Evolutionary conservation across 140 eudicot genomes (phyloP).

Genomic region (Erigeron philadelphicus): DNA sequence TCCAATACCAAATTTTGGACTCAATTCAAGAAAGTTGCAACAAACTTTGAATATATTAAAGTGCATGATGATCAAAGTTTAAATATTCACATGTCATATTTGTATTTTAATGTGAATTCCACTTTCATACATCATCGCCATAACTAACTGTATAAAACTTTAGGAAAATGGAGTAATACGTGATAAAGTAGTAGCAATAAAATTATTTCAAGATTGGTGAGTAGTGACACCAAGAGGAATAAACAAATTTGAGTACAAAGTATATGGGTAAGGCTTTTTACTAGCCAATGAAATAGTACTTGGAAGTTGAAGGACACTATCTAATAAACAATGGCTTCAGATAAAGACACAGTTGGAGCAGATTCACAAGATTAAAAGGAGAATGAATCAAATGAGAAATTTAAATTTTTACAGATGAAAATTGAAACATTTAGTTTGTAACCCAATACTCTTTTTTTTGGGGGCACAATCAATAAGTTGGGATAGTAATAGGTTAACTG

Average conservation of each 20-base stretch:
- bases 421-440: too few relatives aligned
- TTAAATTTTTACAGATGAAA: too few relatives aligned
- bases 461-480: too few relatives aligned
- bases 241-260: conserved; percentile 6
- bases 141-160: conserved; percentile 2
- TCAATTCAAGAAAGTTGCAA: neutral
- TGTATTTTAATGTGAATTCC: conserved; percentile 12
- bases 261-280: conserved; percentile 2
- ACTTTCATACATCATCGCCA: conserved; percentile 5
- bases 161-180: neutral
- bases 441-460: too few relatives aligned
- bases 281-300: conserved; percentile 11
- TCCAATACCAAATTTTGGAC: neutral
- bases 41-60: neutral
- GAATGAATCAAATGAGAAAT: neutral
- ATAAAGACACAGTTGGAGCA: conserved; percentile 15
- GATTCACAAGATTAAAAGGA: conserved; percentile 17
- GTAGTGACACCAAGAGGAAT: conserved; percentile 17
- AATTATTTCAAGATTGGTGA: conserved; percentile 12
- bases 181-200: conserved; percentile 2
- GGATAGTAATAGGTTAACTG: too few relatives aligned
- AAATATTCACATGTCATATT: neutral
- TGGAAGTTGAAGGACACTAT: conserved; percentile 19
- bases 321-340: neutral
- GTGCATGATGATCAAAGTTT: neutral